Base-by-base conservation (phyloP, 148 eudicot species). In the Arctostaphylos glauca region DNA sequence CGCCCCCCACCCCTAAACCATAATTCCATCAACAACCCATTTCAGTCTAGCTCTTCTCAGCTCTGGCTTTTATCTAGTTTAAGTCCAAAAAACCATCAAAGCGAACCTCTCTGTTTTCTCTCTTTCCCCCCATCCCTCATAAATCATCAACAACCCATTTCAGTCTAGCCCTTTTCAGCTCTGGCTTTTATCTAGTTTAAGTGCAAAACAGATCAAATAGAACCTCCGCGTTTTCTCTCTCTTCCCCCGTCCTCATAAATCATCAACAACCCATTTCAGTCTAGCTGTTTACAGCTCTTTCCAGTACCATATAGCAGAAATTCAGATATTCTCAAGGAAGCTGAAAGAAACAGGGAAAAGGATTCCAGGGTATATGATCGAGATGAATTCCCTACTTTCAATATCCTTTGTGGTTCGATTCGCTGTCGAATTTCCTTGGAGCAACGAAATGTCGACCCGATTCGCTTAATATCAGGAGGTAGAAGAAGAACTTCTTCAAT, bases 381-480 rank as follows among this genome's bases (percentile, higher is more conserved):
- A 58, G 23, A 81, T 81, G 84, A 81, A 74, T 81, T 81, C 67
- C 25, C 79, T 58, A 46, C 71, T 81, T 81, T 73, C 84, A 19
- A 74, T 81, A 79, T 81, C 84, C 62, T 81, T 81, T 0, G 84
- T 81, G 3, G 84, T 81, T 47, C 84, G 84, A 81, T 81, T 73
- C 9, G 68, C 71, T 7, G 3, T 56, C 14, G 78, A 74, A 46
- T 74, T 74, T 16, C 84, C 84, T 74, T 74, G 84, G 78, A 81
- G 50, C 44, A 74, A 56, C 16, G 78, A 74, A 38, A 81, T 55
- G 67, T 21, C 68, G 4, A 74, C 70, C 71, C 18, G 15, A 0
- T 81, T 6, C 52, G 77, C 84, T 49, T 81, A 43, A 81, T 2
- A 12, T 14, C 21, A 55, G 48, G 21, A 55, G 44, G 15, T 13